Conservation (phyloP, 83 land plant species). For the Isoetes engelmannii region DNA sequence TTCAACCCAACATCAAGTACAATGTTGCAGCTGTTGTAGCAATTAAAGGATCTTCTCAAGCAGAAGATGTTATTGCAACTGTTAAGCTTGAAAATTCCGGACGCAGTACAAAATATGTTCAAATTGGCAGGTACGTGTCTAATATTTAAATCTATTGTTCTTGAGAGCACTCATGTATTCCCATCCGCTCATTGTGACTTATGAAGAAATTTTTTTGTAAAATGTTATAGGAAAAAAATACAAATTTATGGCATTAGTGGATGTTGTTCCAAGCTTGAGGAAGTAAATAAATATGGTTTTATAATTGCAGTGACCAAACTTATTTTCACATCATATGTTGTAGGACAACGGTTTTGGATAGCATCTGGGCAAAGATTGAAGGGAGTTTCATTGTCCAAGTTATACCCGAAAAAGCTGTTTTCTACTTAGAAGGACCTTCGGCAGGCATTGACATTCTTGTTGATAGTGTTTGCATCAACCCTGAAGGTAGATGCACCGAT, state of each 20-base stretch:
- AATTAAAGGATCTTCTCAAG: constrained; percentile 36
- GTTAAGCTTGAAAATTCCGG: constrained; percentile 42
- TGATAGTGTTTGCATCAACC: constrained; percentile 36
- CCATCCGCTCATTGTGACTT: not conserved
- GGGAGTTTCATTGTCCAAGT: constrained; percentile 55
- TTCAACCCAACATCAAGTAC: constrained; percentile 33
- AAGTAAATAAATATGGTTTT: no score
- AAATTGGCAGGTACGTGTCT: constrained; percentile 45
- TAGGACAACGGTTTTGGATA: not conserved
- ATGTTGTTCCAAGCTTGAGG: not conserved
- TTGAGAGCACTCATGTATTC: not conserved
- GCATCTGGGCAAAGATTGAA: constrained; percentile 42
- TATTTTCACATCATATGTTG: not conserved
- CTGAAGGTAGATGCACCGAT: not conserved
- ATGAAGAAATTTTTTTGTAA: not conserved
- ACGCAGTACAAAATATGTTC: constrained; percentile 32
- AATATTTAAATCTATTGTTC: not conserved
- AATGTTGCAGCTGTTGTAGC: constrained; percentile 44
- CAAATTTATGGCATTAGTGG: no score
- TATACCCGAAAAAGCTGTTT: constrained; percentile 49
- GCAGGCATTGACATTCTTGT: constrained; percentile 72
- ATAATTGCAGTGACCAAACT: not conserved
- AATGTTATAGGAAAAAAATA: not conserved
- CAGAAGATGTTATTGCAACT: constrained; percentile 45
- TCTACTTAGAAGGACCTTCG: constrained; percentile 88